Conservation (phyloP, 2,329 filamentous ascomycete species). For the Tolypocladium album region DNA sequence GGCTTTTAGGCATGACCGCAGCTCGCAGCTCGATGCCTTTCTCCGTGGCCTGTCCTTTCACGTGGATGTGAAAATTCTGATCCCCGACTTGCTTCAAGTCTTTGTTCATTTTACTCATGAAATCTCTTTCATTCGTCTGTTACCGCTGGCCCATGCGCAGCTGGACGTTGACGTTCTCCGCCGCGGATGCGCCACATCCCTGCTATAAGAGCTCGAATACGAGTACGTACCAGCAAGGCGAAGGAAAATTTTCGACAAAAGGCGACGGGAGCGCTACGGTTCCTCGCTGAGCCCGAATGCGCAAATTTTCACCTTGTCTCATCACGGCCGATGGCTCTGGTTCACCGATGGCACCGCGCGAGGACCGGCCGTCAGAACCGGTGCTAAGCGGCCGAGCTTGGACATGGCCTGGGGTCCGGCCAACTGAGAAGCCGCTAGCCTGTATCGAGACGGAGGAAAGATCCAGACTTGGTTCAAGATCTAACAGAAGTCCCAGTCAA, state of each 20-base stretch:
- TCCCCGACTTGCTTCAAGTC: background rate
- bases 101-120: background rate
- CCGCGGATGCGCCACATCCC: background rate
- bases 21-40: background rate
- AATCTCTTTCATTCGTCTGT: background rate
- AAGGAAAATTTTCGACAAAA: background rate
- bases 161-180: background rate
- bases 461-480: background rate
- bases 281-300: background rate
- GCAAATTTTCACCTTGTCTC: background rate
- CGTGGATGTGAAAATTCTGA: background rate
- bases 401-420: background rate
- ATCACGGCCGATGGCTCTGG: background rate
- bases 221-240: background rate
- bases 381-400: background rate
- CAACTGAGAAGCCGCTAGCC: background rate
- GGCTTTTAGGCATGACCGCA: background rate
- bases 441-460: background rate
- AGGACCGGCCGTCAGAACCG: background rate
- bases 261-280: background rate
- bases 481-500: background rate
- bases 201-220: background rate
- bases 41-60: background rate
- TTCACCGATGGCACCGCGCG: background rate
- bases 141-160: background rate